Conservation (phyloP, 1,284 basidiomycete genomes). For the Apiotrichum veenhuisii region DNA sequence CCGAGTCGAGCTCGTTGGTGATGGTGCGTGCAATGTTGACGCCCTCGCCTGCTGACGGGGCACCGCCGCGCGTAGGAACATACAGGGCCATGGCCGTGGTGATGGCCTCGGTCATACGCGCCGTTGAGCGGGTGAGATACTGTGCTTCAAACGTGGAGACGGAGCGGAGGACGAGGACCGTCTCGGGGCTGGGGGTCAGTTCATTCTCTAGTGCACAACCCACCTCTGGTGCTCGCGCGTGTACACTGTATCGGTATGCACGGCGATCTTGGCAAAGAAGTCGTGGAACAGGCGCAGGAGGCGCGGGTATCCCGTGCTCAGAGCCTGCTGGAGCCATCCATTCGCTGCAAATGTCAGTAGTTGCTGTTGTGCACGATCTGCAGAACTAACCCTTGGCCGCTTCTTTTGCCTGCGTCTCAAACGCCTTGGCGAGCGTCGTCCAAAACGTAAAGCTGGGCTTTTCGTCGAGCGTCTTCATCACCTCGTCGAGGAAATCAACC, state of each 20-base stretch:
- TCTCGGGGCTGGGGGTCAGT: constrained; percentile 71
- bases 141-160: constrained; percentile 74
- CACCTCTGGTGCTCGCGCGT: constrained; percentile 76
- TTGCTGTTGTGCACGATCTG: neutral
- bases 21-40: constrained; percentile 68
- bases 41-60: constrained; percentile 73
- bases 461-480: constrained; percentile 84
- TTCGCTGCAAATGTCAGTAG: constrained; percentile 15
- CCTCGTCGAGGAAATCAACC: constrained; percentile 79
- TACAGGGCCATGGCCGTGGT: constrained; percentile 61
- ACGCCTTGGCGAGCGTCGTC: constrained; percentile 70
- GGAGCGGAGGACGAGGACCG: constrained; percentile 76
- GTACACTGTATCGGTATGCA: constrained; percentile 91
- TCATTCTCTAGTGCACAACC: neutral
- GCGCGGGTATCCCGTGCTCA: constrained; percentile 77
- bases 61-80: constrained; percentile 59
- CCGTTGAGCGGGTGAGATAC: constrained; percentile 78
- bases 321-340: constrained; percentile 75
- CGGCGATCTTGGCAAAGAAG: constrained; percentile 88
- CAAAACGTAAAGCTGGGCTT: constrained; percentile 89
- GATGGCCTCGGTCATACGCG: constrained; percentile 73
- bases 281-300: constrained; percentile 87
- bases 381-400: constrained; percentile 61
- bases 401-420: constrained; percentile 76
- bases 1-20: constrained; percentile 86